phyloP scores from a whole-genome alignment of 1,139 yeast genomes.

The Diutina neorugosa region DNA sequence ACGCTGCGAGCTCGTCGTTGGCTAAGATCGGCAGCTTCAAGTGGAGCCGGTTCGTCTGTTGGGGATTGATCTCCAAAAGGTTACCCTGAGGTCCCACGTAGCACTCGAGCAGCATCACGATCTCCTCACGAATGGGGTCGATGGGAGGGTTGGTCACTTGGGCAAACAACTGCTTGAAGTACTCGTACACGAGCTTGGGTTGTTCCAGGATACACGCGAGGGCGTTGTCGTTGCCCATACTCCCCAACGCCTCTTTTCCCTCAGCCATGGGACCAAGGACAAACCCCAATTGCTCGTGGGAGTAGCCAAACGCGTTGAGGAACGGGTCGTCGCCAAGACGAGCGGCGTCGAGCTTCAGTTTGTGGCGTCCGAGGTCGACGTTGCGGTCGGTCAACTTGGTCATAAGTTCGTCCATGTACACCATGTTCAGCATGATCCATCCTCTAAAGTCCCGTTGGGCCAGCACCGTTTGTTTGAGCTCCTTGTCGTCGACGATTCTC shows the following conservation, averaged over 20 bases:
- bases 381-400: constrained; percentile 44
- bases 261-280: constrained; percentile 92
- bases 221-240: constrained; percentile 99
- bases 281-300: constrained; percentile 78
- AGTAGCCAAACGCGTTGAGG: constrained; percentile 79
- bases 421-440: constrained; percentile 82
- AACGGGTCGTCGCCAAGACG: constrained; percentile 44
- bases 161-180: constrained; percentile 92
- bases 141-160: constrained; percentile 98
- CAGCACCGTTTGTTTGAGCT: constrained; percentile 73
- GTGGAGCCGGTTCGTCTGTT: constrained; percentile 80
- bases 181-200: constrained; percentile 83
- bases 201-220: constrained; percentile 90
- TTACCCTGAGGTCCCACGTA: constrained; percentile 97
- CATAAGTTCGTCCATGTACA: constrained; percentile 66
- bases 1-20: constrained; percentile 60
- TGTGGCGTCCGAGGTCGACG: constrained; percentile 15
- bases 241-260: constrained; percentile 91
- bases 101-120: constrained; percentile 96
- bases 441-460: constrained; percentile 83
- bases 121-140: constrained; percentile 93
- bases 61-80: constrained; percentile 80
- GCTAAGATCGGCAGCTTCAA: constrained; percentile 76
- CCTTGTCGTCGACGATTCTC: constrained; percentile 84
- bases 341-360: constrained; percentile 9